These are phyloP conservation scores for Aquanectria penicillioides DNA, from an alignment of 2,329 filamentous ascomycete genomes.

Conservation along the genomic window DNA sequence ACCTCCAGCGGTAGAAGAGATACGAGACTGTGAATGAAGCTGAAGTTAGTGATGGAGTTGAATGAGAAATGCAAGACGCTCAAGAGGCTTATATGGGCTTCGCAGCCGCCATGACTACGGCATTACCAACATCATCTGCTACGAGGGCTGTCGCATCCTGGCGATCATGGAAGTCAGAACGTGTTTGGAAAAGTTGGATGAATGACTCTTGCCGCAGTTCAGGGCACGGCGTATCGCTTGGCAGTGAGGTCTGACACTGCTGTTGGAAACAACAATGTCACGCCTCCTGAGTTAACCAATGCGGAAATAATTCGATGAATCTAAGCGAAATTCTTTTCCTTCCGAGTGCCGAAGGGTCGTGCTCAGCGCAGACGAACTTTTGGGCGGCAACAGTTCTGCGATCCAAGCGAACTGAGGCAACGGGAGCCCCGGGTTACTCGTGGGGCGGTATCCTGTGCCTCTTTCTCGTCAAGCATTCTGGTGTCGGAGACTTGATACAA, in stretches of 20 bases:
- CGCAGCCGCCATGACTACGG: background rate
- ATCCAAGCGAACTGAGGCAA: background rate
- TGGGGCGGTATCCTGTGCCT: conserved; percentile 13
- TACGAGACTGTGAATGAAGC: conserved; percentile 21
- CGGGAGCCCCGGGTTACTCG: conserved; percentile 7
- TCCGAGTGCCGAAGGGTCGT: no score
- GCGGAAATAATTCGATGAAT: no score
- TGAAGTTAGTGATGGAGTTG: conserved; percentile 33
- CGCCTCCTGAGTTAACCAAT: no score
- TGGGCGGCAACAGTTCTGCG: no score
- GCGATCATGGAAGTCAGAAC: conserved; percentile 21
- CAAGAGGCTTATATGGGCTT: conserved; percentile 29
- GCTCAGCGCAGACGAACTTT: no score
- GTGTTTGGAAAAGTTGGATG: conserved; percentile 19
- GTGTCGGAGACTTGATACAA: conserved; percentile 32
- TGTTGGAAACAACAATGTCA: background rate
- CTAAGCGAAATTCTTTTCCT: no score
- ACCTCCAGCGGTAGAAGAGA: conserved; percentile 29
- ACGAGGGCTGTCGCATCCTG: conserved; percentile 35
- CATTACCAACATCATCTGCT: conserved; percentile 24
- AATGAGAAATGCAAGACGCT: background rate
- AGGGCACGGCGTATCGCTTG: background rate
- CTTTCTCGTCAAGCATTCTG: conserved; percentile 15
- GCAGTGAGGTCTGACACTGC: conserved; percentile 3
- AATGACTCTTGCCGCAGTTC: conserved; percentile 17